Evolutionary conservation across 176 grass and related monocot species (phyloP).

Genomic region (Triticum urartu): DNA sequence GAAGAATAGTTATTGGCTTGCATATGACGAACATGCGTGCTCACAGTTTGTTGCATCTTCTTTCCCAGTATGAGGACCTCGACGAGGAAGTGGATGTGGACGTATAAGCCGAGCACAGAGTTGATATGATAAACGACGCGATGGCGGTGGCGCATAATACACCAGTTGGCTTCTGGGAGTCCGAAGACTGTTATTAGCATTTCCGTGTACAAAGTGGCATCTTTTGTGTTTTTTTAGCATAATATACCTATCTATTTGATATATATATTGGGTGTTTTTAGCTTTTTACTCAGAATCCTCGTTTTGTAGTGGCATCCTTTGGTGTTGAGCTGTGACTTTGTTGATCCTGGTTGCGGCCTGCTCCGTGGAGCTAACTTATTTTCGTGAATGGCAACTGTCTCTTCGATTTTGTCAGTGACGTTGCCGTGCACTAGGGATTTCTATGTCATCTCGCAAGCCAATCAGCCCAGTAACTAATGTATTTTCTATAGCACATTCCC

Average conservation of each 20-base stretch:
- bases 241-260: not conserved
- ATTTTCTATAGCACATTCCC: too few species aligned
- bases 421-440: too few species aligned
- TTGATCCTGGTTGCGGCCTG: too few species aligned
- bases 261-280: not conserved
- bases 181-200: not conserved
- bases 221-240: not conserved
- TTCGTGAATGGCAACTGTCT: too few species aligned
- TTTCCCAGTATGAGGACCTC: conserved; percentile 49
- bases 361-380: too few species aligned
- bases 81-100: conserved; percentile 69
- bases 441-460: too few species aligned
- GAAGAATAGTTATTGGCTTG: too few species aligned
- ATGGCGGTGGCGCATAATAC: not conserved
- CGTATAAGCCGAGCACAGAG: conserved; percentile 28
- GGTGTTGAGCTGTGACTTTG: not conserved
- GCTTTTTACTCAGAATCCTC: not conserved
- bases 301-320: conserved; percentile 9
- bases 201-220: conserved; percentile 22
- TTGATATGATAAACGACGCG: conserved; percentile 29
- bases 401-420: too few species aligned
- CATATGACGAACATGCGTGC: not conserved
- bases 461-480: too few species aligned
- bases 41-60: conserved; percentile 9
- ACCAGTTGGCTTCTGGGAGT: not conserved